Evolutionary conservation across 257 asterid species (phyloP).

Genomic region (Solanum infundibuliforme): DNA sequence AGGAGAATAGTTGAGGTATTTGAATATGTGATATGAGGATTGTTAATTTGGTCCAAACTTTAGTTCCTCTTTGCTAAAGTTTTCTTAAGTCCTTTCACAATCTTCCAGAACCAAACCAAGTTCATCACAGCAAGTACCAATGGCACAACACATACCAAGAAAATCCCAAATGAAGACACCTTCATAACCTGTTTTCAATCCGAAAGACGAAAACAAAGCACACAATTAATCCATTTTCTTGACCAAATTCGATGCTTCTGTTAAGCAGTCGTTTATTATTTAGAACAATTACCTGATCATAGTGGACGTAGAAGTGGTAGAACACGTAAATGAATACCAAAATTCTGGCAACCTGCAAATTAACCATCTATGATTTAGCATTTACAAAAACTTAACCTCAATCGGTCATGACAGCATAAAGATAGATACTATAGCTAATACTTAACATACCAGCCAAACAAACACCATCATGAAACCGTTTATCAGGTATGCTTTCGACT

Average conservation of each 20-base stretch:
- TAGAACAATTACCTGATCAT: slow-evolving; percentile 43
- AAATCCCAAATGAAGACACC: slow-evolving; percentile 32
- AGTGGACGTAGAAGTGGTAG: slow-evolving; percentile 28
- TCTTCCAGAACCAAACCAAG: slow-evolving; percentile 62
- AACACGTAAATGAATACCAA: slow-evolving; percentile 50
- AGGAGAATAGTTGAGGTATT: neutral
- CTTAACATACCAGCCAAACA: slow-evolving; percentile 58
- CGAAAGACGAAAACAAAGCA: neutral
- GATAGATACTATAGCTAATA: neutral
- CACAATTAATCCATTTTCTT: neutral
- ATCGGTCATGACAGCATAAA: neutral
- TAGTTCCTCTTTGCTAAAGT: slow-evolving; percentile 49
- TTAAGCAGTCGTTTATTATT: neutral
- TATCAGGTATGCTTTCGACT: slow-evolving; percentile 37
- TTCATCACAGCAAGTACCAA: slow-evolving; percentile 44
- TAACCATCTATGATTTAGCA: neutral
- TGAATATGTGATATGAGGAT: neutral
- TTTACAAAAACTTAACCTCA: neutral
- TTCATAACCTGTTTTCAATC: slow-evolving; percentile 38
- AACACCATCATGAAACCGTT: slow-evolving; percentile 58
- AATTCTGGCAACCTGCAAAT: slow-evolving; percentile 66
- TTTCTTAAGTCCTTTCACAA: slow-evolving; percentile 50
- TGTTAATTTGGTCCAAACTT: neutral
- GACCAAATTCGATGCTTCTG: neutral
- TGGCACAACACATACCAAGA: slow-evolving; percentile 31